These are phyloP conservation scores for Pythium folliculosum DNA, from an alignment of 352 stramenopile genomes.

Conservation along the genomic window DNA sequence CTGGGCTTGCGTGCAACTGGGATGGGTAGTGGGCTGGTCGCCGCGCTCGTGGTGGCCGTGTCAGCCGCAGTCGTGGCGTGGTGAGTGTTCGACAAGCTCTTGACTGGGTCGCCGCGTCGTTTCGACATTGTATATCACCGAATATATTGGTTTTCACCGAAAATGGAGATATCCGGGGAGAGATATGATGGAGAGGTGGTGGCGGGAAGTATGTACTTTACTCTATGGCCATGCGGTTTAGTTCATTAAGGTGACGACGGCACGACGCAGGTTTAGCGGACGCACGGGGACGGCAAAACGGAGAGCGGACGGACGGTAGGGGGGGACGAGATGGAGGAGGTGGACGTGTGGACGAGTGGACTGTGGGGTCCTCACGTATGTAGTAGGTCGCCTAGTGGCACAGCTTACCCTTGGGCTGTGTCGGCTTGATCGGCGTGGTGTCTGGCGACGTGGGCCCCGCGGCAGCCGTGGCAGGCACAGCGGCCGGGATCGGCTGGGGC, in stretches of 20 bases:
- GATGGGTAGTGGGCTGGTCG: neutral
- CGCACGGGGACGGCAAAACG: neutral
- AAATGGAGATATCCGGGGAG: neutral
- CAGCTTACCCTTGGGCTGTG: conserved; percentile 25
- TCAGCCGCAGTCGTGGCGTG: neutral
- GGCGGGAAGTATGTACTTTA: neutral
- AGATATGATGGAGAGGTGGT: neutral
- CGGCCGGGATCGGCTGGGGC: neutral
- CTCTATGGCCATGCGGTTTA: neutral
- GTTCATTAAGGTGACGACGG: neutral
- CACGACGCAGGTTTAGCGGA: neutral
- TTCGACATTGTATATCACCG: conserved; percentile 2
- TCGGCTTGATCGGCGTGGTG: conserved; percentile 7
- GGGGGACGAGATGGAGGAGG: neutral
- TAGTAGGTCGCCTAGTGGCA: conserved; percentile 5
- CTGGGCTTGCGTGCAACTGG: neutral
- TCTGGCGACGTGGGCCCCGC: neutral
- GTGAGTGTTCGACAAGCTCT: neutral
- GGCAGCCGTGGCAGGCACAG: neutral
- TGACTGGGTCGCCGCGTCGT: neutral
- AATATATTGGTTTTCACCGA: neutral
- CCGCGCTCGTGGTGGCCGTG: neutral
- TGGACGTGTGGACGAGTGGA: neutral
- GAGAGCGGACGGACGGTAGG: neutral
- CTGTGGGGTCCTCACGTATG: neutral